Conservation (phyloP, 148 eudicot genomes). For the Spergularia marina region DNA sequence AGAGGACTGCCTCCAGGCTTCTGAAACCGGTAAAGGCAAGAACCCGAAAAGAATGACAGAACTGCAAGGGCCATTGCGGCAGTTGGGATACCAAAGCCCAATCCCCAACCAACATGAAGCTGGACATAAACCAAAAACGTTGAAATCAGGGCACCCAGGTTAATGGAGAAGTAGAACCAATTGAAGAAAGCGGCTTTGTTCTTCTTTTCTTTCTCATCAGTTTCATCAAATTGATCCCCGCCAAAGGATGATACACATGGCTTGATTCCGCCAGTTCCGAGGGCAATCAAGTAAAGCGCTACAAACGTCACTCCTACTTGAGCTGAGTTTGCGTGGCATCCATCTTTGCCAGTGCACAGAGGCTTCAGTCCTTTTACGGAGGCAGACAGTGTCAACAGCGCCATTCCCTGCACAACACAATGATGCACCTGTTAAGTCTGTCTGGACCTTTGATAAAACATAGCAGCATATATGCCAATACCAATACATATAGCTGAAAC, state of each 20-base stretch:
- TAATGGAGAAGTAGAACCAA: constrained; percentile 50
- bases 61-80: constrained; percentile 53
- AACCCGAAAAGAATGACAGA: constrained; percentile 44
- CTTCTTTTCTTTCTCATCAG: constrained; percentile 35
- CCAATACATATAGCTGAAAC: no score
- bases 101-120: constrained; percentile 49
- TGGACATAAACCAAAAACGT: constrained; percentile 48
- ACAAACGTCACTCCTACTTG: constrained; percentile 23
- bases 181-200: constrained; percentile 52
- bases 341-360: not conserved
- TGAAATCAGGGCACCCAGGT: constrained; percentile 50
- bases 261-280: constrained; percentile 59
- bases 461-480: not conserved
- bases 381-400: constrained; percentile 41
- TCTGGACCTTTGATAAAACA: constrained; percentile 7
- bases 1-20: constrained; percentile 59
- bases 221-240: constrained; percentile 56
- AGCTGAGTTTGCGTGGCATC: not conserved
- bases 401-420: constrained; percentile 38
- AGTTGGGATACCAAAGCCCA: constrained; percentile 56
- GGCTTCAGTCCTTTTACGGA: constrained; percentile 38
- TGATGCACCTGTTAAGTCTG: not conserved
- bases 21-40: constrained; percentile 39
- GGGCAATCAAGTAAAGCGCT: constrained; percentile 47
- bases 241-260: constrained; percentile 64